Percentiles rank a stretch among this genome's conserved stretches.
These are phyloP conservation scores for Theileria orientalis DNA, from an alignment of 169 alveolate species.

Conservation along the genomic window DNA sequence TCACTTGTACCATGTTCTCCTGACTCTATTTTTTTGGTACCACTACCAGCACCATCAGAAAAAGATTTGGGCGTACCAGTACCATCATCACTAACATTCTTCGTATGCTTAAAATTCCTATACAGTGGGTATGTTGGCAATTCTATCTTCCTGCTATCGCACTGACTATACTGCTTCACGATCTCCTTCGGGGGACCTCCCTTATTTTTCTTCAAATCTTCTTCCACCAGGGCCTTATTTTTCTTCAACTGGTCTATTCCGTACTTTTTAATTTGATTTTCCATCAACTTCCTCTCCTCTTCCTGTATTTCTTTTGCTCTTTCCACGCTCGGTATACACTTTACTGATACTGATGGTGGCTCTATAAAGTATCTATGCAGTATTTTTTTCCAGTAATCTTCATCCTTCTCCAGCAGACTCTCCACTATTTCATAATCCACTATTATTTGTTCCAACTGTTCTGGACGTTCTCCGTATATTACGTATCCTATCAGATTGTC, in stretches of 20 bases:
- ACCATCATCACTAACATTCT: neutral
- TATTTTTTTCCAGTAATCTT: slow-evolving; percentile 69
- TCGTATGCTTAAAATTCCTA: slow-evolving; percentile 37
- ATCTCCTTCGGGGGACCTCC: slow-evolving; percentile 54
- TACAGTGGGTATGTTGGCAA: slow-evolving; percentile 54
- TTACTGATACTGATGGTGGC: slow-evolving; percentile 39
- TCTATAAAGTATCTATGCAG: slow-evolving; percentile 49
- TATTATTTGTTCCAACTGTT: slow-evolving; percentile 54
- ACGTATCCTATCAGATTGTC: slow-evolving; percentile 62
- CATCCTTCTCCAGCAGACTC: slow-evolving; percentile 43
- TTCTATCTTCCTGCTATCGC: slow-evolving; percentile 23
- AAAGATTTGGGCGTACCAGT: neutral
- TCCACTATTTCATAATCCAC: slow-evolving; percentile 31
- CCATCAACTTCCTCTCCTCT: slow-evolving; percentile 52
- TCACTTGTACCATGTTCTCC: neutral
- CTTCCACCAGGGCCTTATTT: slow-evolving; percentile 52
- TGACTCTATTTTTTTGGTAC: neutral
- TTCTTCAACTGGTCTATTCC: slow-evolving; percentile 54
- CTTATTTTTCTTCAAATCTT: slow-evolving; percentile 24
- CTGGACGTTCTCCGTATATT: slow-evolving; percentile 37
- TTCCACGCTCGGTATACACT: slow-evolving; percentile 66
- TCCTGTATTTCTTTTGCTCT: slow-evolving; percentile 47
- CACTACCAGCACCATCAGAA: neutral
- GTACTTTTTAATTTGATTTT: slow-evolving; percentile 35
- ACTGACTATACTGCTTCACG: slow-evolving; percentile 40